Base-by-base conservation (phyloP, 2,329 filamentous ascomycete genomes). In the Passalora sequoiae region DNA sequence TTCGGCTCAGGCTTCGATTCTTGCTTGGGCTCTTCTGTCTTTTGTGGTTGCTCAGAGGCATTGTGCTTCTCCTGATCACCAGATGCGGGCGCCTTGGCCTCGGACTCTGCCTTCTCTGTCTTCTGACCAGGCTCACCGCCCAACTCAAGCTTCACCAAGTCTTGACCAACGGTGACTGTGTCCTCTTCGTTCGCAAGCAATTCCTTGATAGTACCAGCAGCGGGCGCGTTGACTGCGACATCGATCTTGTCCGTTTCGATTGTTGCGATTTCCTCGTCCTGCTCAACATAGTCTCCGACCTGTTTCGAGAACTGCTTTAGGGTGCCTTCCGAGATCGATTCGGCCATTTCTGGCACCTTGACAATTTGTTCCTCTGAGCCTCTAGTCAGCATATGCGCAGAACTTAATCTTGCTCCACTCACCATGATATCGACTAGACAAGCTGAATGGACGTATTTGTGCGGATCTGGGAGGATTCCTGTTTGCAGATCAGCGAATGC, bases 241-340 rank as follows among this genome's bases (percentile, higher is more conserved):
- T 98, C 92, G 63, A 97, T 97, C 89, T 98, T 98, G 77, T 98
- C 92, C 10, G 92, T 98, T 71, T 98, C 92, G 62, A 98, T 98
- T 38, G 91, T 96, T 22, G 92, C 92, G 66, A 98, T 91, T 68
- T 98, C 92, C 71, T 97, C 92, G 63, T 98, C 92, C 60, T 84
- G 83, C 72, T 94, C 89, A 40, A 98, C 89, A 59, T 81, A 89
- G 66, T 98, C 92, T 61, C 92, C 92, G 58, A 96, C 74, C 70
- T 91, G 75, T 73, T 97, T 97, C 61, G 80, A 84, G 75, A 89
- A 97, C 65, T 95, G 89, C 72, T 95, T 96, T 62, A 98, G 68
- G 16, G 92, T 98, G 49, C 92, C 92, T 69, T 98, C 92, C 32
- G 88, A 94, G 67, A 98, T 97, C 38, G 92, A 97, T 70, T 98